Base-by-base conservation (phyloP, 441 rosid genomes). In the Rhodomyrtus psidioides region DNA sequence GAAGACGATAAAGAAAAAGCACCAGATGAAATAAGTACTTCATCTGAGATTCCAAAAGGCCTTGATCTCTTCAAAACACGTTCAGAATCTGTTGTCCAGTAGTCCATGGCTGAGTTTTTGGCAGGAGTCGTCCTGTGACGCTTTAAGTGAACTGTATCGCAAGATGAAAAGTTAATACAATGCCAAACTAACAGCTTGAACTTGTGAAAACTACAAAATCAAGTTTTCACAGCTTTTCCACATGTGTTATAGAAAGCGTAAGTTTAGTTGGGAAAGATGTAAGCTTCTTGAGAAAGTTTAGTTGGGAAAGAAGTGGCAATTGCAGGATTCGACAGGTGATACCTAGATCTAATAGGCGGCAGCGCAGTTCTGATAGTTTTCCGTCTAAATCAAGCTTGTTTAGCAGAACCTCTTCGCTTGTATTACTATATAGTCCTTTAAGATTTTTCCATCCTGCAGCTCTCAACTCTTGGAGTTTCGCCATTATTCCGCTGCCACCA, bases 51-150 rank as follows among this genome's bases (percentile, higher is more conserved):
- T n/a, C n/a, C n/a, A n/a, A n/a, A n/a, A n/a, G n/a, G n/a, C n/a
- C n/a, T 92, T 84, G 96, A 27, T 89, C 96, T 94, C 92, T 93
- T 94, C 90, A 94, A 57, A 53, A 90, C 87, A 86, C 86, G 93
- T 85, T 95, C 96, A 87, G 94, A 94, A 83, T 94, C 95, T 65
- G 93, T 91, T 79, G 94, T 91, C 86, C 92, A 95, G 81, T 93
- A 93, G 44, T 93, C 95, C 89, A 93, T 86, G 82, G 92, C 84
- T 34, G 90, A 88, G 89, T 89, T 92, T 86, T 85, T 90, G 28
- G 93, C 54, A 60, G 92, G 93, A 44, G 93, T 92, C 44, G 93
- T 93, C 89, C 93, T 88, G 28, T 95, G 93, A 75, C 91, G 91
- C 86, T 95, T 95, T 90, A 93, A 85, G 85, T 93, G 85, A 81